phyloP scores from a whole-genome alignment of 805 yeast species.

The Barnettozyma botsteinii region DNA sequence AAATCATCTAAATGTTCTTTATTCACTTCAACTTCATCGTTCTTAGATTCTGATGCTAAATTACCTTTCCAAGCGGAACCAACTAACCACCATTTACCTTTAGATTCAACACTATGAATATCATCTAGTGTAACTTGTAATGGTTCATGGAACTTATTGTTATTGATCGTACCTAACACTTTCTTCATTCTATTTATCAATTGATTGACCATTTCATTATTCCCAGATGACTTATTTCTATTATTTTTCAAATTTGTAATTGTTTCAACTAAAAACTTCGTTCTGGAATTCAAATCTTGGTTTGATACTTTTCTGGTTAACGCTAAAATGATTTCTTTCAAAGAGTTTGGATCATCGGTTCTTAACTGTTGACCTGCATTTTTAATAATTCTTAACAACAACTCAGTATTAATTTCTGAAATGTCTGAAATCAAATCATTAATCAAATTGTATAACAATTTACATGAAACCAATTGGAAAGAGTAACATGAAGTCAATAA shows the following conservation, averaged over 20 bases:
- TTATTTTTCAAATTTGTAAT: slow-evolving; percentile 83
- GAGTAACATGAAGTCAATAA: slow-evolving; percentile 71
- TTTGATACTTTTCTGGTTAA: slow-evolving; percentile 39
- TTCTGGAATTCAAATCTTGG: slow-evolving; percentile 48
- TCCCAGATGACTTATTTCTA: slow-evolving; percentile 56
- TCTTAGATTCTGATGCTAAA: slow-evolving; percentile 22
- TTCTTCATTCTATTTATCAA: slow-evolving; percentile 57
- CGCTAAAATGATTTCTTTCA: slow-evolving; percentile 67
- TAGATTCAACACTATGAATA: slow-evolving; percentile 65
- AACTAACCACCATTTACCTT: slow-evolving; percentile 98
- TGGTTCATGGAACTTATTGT: slow-evolving; percentile 56
- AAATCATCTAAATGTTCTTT: slow-evolving; percentile 16
- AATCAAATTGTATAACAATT: slow-evolving; percentile 73
- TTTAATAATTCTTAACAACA: slow-evolving; percentile 64
- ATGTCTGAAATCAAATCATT: slow-evolving; percentile 45
- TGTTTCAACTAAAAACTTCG: slow-evolving; percentile 79
- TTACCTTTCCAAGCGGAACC: slow-evolving; percentile 96
- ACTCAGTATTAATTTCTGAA: slow-evolving; percentile 69
- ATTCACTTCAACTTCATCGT: slow-evolving; percentile 22
- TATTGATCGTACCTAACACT: slow-evolving; percentile 47
- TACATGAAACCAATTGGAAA: slow-evolving; percentile 69
- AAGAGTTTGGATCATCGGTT: slow-evolving; percentile 80
- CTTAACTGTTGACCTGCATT: slow-evolving; percentile 82
- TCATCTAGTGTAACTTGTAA: slow-evolving; percentile 80
- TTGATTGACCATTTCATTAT: slow-evolving; percentile 45